Base-by-base conservation (phyloP, 129 eudicot genomes). In the Flaveria bidentis region DNA sequence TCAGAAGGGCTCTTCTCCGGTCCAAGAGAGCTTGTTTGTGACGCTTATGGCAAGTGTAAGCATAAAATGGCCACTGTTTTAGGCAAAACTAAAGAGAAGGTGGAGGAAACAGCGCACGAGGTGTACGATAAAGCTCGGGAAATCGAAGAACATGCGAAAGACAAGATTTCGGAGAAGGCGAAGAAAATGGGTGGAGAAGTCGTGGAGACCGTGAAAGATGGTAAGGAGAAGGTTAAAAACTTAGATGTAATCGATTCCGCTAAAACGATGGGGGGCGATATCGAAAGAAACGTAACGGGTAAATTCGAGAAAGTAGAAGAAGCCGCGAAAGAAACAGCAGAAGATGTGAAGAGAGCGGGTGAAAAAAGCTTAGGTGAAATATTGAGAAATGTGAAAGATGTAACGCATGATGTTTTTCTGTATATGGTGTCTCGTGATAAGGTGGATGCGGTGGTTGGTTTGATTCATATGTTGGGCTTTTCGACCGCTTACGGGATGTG, bases 401-500 rank as follows among this genome's bases (percentile, higher is more conserved):
- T 91, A 2, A 14, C 15, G 8, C 4, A 10, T 20, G 84, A 83
- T 57, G 79, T 78, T 3, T 1, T 85, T 6, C 28, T 78, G 56
- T 81, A 80, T 50, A 2, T 85, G 3, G 55, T 76, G 33, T 17
- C 61, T 41, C 69, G 39, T 18, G 74, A 77, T 47, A 56, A 78
- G 39, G 22, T 84, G 17, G 82, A 45, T 49, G 71, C 86, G 2
- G 16, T 76, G 13, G 20, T 71, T 25, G 83, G 85, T 13, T 73
- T 88, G 71, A 9, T 87, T 50, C 93, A 91, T 20, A 77, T 91
- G 84, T 25, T 91, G 47, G 98, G 92, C 17, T 84, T 88, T 28
- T 82, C 96, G 8, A 69, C 75, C 8, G 93, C 91, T 9, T 91
- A 85, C 8, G 98, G 98, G 66, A 89, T 81, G 85, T 79, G 83